These are phyloP conservation scores for Paraphaeosphaeria sporulosa DNA, from an alignment of 2,329 filamentous ascomycete species.

Conservation along the genomic window DNA sequence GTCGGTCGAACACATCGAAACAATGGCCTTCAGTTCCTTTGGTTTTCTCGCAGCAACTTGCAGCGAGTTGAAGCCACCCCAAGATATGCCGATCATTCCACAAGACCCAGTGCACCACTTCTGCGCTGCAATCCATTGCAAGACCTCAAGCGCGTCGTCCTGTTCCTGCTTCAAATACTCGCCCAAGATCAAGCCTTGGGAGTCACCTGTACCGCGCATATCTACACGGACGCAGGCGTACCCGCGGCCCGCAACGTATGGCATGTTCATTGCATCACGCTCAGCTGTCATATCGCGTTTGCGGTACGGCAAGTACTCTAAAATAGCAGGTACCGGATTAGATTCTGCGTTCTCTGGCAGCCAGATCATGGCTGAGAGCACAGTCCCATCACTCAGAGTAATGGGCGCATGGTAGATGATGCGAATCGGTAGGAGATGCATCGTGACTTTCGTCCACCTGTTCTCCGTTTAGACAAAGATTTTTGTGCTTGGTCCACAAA, in stretches of 20 bases:
- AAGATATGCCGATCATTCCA: slow-evolving; percentile 13
- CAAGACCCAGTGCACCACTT: slow-evolving; percentile 10
- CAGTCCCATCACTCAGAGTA: slow-evolving; percentile 7
- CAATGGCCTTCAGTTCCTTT: slow-evolving; percentile 6
- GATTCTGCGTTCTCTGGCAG: slow-evolving; percentile 6
- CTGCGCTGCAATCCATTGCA: slow-evolving; percentile 10
- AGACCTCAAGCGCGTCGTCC: slow-evolving; percentile 7
- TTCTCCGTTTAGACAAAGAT: not conserved
- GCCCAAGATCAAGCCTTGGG: slow-evolving; percentile 9
- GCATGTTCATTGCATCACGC: slow-evolving; percentile 12
- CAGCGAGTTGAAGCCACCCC: slow-evolving; percentile 13
- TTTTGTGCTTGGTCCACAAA: not conserved
- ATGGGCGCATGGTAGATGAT: slow-evolving; percentile 11
- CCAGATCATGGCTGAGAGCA: slow-evolving; percentile 11
- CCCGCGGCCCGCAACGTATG: slow-evolving; percentile 8
- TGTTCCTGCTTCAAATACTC: slow-evolving; percentile 12
- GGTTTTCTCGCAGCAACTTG: slow-evolving; percentile 11
- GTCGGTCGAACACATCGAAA: slow-evolving; percentile 7
- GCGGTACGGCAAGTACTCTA: slow-evolving; percentile 9
- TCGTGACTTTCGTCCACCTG: not conserved
- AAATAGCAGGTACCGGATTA: slow-evolving; percentile 7
- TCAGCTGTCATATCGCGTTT: slow-evolving; percentile 13
- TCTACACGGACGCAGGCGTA: slow-evolving; percentile 12
- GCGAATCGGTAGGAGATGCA: slow-evolving; percentile 12
- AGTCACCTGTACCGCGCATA: slow-evolving; percentile 14